These are phyloP conservation scores for Cyclostephanos invisitatus DNA, from an alignment of 108 stramenopile species.

Conservation along the genomic window DNA sequence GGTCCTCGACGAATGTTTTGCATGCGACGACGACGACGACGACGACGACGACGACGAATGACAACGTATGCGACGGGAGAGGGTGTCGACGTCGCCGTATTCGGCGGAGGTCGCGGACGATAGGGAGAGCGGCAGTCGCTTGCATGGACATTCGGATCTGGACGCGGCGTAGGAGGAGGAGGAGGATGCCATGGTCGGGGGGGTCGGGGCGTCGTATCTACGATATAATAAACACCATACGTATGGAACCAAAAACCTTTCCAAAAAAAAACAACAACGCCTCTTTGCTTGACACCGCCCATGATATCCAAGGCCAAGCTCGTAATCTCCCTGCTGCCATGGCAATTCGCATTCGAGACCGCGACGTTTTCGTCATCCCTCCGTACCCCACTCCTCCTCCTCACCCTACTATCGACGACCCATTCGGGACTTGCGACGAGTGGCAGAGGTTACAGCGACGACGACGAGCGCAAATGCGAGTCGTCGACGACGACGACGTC, in stretches of 20 bases:
- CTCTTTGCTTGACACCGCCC: too few species aligned
- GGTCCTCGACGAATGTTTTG: too few species aligned
- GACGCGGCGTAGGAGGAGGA: neutral
- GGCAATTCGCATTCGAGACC: neutral
- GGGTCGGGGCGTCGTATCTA: too few species aligned
- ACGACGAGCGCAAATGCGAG: too few species aligned
- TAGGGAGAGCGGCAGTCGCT: slow-evolving; percentile 55
- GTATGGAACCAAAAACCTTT: too few species aligned
- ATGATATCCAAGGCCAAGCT: neutral
- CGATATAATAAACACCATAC: too few species aligned
- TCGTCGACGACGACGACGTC: too few species aligned
- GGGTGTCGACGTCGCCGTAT: slow-evolving; percentile 68
- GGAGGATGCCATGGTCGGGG: neutral
- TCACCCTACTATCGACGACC: neutral
- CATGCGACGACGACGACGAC: neutral
- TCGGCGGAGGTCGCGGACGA: slow-evolving; percentile 87
- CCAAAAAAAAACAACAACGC: too few species aligned
- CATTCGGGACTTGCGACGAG: too few species aligned
- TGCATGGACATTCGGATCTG: slow-evolving; percentile 63
- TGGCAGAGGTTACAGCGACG: too few species aligned
- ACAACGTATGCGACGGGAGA: slow-evolving; percentile 26
- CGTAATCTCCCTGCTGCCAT: neutral
- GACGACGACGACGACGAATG: slow-evolving; percentile 5
- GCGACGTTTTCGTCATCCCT: too few species aligned
- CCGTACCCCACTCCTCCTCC: neutral